Conservation (phyloP, 75 land plant genomes). For the Picea glauca region DNA sequence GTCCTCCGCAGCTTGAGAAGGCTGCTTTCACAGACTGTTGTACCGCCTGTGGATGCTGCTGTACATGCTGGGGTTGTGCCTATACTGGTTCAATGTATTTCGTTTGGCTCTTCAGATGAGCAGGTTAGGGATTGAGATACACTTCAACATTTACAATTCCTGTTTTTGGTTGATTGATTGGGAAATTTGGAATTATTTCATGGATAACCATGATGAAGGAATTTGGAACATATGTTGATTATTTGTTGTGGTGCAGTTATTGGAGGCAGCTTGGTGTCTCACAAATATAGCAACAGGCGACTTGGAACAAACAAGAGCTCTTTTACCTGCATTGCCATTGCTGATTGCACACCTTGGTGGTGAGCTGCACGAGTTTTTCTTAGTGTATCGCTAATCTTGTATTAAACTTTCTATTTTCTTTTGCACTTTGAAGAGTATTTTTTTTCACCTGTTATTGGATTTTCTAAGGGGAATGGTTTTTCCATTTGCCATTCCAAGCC, state of each 20-base stretch:
- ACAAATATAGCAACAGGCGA: slow-evolving; percentile 97
- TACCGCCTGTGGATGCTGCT: slow-evolving; percentile 82
- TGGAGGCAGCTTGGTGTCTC: slow-evolving; percentile 97
- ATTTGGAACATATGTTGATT: neutral
- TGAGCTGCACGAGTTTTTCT: slow-evolving; percentile 17
- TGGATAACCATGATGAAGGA: neutral
- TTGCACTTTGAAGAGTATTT: no score
- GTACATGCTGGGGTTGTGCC: slow-evolving; percentile 87
- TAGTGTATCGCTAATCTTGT: neutral
- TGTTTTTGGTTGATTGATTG: no score
- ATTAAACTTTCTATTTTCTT: no score
- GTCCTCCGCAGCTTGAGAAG: slow-evolving; percentile 73
- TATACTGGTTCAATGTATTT: slow-evolving; percentile 77
- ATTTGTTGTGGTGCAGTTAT: slow-evolving; percentile 44
- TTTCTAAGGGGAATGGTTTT: no score
- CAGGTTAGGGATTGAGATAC: slow-evolving; percentile 49
- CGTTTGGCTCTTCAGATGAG: slow-evolving; percentile 95
- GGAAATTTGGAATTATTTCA: neutral
- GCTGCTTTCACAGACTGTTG: slow-evolving; percentile 63
- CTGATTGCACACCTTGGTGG: slow-evolving; percentile 98
- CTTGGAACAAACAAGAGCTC: slow-evolving; percentile 69
- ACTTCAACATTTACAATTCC: neutral
- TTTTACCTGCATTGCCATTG: slow-evolving; percentile 90
- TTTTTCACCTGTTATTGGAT: no score
- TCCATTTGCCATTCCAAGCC: no score